A percentile compares a stretch with the other conserved stretches of the same genome.
Evolutionary conservation across 1,139 yeast species (phyloP).

Genomic region (Protomyces lactucae-debilis): DNA sequence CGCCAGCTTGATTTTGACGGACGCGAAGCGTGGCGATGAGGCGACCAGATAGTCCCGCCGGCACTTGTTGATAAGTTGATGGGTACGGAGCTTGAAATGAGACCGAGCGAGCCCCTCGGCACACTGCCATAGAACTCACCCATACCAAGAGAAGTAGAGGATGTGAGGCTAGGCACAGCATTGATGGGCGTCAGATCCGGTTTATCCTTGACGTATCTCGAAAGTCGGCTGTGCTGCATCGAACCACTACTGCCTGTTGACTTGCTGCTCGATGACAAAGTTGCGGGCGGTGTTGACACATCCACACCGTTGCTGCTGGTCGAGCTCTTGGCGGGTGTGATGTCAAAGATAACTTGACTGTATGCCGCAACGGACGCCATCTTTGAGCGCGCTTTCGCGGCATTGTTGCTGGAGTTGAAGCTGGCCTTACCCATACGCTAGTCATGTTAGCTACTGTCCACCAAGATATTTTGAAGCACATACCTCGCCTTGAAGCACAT

Average conservation of each 20-base stretch:
- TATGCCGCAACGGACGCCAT: constrained; percentile 7
- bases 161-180: neutral
- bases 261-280: constrained; percentile 15
- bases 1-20: too few species aligned
- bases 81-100: constrained; percentile 14
- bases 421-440: constrained; percentile 16
- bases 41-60: constrained; percentile 22
- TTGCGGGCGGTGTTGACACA: constrained; percentile 21
- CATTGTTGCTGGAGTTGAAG: constrained; percentile 3
- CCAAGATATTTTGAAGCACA: neutral
- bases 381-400: constrained; percentile 14
- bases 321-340: neutral
- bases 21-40: constrained; percentile 12
- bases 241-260: constrained; percentile 23
- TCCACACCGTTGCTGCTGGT: neutral
- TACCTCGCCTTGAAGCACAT: too few species aligned
- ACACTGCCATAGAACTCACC: constrained; percentile 10
- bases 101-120: neutral
- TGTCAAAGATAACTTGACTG: constrained; percentile 9
- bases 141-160: neutral
- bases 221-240: constrained; percentile 20
- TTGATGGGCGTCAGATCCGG: neutral
- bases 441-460: neutral
- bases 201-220: constrained; percentile 25
- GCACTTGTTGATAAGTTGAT: constrained; percentile 19